Conservation (phyloP, 306 rosid species). For the cucumber (Cucumis sativus) region Cucumber_9930_V3 NC_026657.2:4625501-4626000, state of each 20-base stretch:
- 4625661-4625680: background rate
- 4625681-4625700: background rate
- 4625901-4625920: too few species aligned
- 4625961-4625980: conserved; percentile 51
- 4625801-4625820: background rate
- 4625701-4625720: background rate
- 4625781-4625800: background rate
- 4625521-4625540: too few species aligned
- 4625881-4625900: background rate
- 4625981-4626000: conserved; percentile 29
- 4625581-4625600: too few species aligned
- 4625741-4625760: background rate
- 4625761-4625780: background rate
- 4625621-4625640: too few species aligned
- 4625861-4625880: background rate
- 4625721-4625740: background rate
- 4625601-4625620: too few species aligned
- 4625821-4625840: background rate
- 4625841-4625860: background rate
- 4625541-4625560: too few species aligned
- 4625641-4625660: too few species aligned
- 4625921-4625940: too few species aligned
- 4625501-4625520: too few species aligned
- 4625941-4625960: background rate
- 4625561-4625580: too few species aligned